phyloP scores from a whole-genome alignment of 495 filamentous ascomycete species.

The Annulohypoxylon nitens region DNA sequence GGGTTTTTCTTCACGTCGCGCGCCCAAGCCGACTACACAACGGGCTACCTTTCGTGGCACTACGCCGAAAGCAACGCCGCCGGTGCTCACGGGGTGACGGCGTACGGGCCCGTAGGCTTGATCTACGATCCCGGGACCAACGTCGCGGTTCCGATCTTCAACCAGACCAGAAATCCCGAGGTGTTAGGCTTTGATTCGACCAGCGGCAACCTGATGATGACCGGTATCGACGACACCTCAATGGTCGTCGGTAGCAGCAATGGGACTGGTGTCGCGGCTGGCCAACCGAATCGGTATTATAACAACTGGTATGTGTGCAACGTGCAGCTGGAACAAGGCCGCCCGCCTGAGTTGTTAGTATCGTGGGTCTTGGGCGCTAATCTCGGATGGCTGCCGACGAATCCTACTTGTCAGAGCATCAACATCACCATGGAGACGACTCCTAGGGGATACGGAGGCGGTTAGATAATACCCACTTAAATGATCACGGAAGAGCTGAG shows the following conservation, averaged over 20 bases:
- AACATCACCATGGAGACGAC: conserved; percentile 27
- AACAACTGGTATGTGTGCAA: conserved; percentile 35
- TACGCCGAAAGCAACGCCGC: background rate
- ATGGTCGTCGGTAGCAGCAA: background rate
- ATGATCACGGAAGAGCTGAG: background rate
- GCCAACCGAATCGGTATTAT: conserved; percentile 9
- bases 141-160: conserved; percentile 25
- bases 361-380: conserved; percentile 33
- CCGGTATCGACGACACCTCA: conserved; percentile 23
- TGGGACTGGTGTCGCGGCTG: background rate
- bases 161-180: conserved; percentile 12
- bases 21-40: conserved; percentile 6
- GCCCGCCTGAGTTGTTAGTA: conserved; percentile 5
- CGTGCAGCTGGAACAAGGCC: conserved; percentile 2
- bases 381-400: conserved; percentile 26
- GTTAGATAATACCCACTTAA: background rate
- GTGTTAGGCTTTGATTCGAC: conserved; percentile 20
- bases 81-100: background rate
- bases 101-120: conserved; percentile 24
- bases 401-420: conserved; percentile 30
- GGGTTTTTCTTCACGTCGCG: conserved; percentile 31
- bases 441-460: conserved; percentile 23
- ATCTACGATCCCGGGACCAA: conserved; percentile 28
- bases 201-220: conserved; percentile 20
- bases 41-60: conserved; percentile 23